Evolutionary conservation across 73 alveolate genomes (phyloP), one percentile per base, ranked within the genome.

Genomic region (Paramecium octaurelia): DNA sequence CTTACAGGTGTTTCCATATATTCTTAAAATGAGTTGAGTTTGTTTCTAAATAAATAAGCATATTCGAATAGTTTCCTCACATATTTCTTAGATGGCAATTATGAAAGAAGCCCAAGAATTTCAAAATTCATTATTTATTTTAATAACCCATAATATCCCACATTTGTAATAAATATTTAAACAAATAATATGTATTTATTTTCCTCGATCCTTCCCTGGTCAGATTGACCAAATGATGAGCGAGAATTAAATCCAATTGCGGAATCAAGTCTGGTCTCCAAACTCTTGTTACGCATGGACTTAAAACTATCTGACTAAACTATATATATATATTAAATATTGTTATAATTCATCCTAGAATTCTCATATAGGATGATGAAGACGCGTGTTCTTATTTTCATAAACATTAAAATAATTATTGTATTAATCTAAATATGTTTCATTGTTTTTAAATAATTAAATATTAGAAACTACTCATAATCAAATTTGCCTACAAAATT

Each of bases 211-310:
- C 91, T 80, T 80, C 91, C 91, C 46, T 31, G 91, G 91, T 80
- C 91, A 80, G 91, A 80, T 54, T 80, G 70, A 48, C 43, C 91
- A 11, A 23, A 80, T 80, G 91, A 80, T 80, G 91, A 80, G 91
- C 48, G 91, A 43, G 91, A 80, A 21, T 24, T 42, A 80, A 76
- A 16, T 35, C 91, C 57, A 80, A 80, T 54, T 54, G 70, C 76
- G 91, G 91, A 42, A 80, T 80, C 91, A 80, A 80, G 75, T 44
- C 91, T 80, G 48, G 75, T 80, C 91, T 42, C 91, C 91, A 80
- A 80, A 80, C 31, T 38, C 91, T 80, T 80, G 91, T 80, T 80
- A 80, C 91, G 91, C 91, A 73, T 36, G 59, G 87, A 73, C 87
- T 73, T 38, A 29, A 73, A 73, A 40, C 87, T 35, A 73, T 73